These are phyloP conservation scores for Aspergillus nidulans DNA, from an alignment of 495 filamentous ascomycete species.

Conservation along the genomic window DNA sequence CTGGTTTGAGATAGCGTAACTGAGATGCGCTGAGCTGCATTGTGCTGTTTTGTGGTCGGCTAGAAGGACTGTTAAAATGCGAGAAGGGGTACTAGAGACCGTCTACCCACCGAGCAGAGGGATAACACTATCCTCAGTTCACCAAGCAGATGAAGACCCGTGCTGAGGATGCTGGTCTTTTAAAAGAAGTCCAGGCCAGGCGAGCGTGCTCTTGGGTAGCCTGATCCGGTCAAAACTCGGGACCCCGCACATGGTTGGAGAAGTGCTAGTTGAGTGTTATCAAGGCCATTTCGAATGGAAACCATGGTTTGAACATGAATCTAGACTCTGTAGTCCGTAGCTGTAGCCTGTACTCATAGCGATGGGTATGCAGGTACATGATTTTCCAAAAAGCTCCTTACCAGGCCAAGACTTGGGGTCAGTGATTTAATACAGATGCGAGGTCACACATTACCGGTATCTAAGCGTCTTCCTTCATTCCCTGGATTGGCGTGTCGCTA, in stretches of 20 bases:
- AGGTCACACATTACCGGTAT: not conserved
- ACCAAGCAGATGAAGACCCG: too few species aligned
- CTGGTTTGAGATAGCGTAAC: conserved; percentile 23
- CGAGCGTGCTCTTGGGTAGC: too few species aligned
- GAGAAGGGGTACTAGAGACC: too few species aligned
- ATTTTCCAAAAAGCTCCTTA: too few species aligned
- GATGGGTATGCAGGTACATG: not conserved
- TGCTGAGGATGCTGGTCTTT: too few species aligned
- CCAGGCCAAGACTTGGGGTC: not conserved
- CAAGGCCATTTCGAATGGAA: not conserved
- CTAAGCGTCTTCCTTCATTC: too few species aligned
- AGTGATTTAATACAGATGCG: not conserved
- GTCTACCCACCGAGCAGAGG: too few species aligned
- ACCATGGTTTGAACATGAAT: not conserved
- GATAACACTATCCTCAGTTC: too few species aligned
- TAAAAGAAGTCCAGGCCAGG: too few species aligned
- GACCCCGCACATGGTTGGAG: not conserved
- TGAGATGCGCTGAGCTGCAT: conserved; percentile 29
- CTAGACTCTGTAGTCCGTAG: not conserved
- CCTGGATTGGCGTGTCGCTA: not conserved
- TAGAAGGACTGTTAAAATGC: too few species aligned
- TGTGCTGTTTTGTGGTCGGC: not conserved
- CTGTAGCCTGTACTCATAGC: not conserved
- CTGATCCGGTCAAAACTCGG: too few species aligned
- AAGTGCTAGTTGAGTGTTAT: not conserved